phyloP scores from a whole-genome alignment of 1,139 yeast species.

The Magnusiomyces suaveolens region DNA sequence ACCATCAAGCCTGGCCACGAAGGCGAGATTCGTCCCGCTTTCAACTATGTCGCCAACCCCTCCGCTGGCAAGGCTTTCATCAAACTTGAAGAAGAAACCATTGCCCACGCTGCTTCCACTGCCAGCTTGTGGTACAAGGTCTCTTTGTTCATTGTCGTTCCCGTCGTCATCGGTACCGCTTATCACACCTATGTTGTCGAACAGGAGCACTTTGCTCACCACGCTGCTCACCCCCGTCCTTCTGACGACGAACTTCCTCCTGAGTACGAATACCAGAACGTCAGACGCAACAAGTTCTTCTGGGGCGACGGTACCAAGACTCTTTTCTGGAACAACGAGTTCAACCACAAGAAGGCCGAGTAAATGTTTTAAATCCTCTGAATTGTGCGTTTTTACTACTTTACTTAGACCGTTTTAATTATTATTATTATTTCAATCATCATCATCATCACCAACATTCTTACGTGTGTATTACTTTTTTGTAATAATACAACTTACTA shows the following conservation, averaged over 20 bases:
- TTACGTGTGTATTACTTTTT: no score
- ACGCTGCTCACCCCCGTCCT: constrained; percentile 46
- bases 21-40: constrained; percentile 29
- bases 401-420: background rate
- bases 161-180: constrained; percentile 67
- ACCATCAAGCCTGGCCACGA: constrained; percentile 23
- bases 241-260: constrained; percentile 84
- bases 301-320: constrained; percentile 99
- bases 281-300: constrained; percentile 66
- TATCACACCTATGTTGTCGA: constrained; percentile 75
- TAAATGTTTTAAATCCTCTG: background rate
- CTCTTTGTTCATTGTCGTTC: constrained; percentile 69
- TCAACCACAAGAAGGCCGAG: constrained; percentile 50
- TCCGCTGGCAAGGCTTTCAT: constrained; percentile 48
- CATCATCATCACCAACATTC: no score
- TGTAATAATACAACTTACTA: background rate
- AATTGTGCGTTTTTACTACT: background rate
- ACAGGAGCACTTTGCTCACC: constrained; percentile 77
- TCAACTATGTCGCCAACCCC: constrained; percentile 35
- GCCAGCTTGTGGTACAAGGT: constrained; percentile 78
- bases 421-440: background rate
- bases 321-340: constrained; percentile 86
- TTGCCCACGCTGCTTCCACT: constrained; percentile 69
- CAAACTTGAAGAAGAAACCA: constrained; percentile 46
- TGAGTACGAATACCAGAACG: constrained; percentile 83